These are phyloP conservation scores for Scedosporium minutisporum DNA, from an alignment of 2,329 filamentous ascomycete species.

Conservation along the genomic window DNA sequence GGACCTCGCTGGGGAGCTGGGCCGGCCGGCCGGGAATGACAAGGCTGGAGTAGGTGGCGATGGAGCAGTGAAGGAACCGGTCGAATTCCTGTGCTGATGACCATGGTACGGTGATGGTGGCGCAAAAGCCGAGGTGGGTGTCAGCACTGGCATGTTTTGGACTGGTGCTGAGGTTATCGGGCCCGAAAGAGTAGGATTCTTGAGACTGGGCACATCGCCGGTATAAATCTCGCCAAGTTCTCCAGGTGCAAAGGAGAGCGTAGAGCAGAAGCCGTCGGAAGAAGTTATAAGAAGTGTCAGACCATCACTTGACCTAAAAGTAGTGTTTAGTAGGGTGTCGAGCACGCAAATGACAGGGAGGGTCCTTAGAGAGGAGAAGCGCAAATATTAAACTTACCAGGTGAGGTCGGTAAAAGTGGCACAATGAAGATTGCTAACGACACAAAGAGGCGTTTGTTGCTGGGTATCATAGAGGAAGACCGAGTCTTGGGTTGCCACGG, in stretches of 20 bases:
- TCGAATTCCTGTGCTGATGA: slow-evolving; percentile 49
- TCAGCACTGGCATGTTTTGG: slow-evolving; percentile 61
- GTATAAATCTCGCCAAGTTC: slow-evolving; percentile 79
- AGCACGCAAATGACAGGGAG: background rate
- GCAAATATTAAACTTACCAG: slow-evolving; percentile 53
- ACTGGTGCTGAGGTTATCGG: slow-evolving; percentile 37
- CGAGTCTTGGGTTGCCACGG: slow-evolving; percentile 92
- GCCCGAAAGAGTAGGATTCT: slow-evolving; percentile 29
- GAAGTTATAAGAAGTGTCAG: slow-evolving; percentile 78
- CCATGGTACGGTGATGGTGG: slow-evolving; percentile 49
- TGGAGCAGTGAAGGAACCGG: slow-evolving; percentile 46
- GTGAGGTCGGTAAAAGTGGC: slow-evolving; percentile 94
- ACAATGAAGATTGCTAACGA: slow-evolving; percentile 95
- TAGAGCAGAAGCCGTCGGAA: slow-evolving; percentile 94
- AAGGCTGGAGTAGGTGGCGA: slow-evolving; percentile 45
- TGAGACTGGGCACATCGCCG: slow-evolving; percentile 49
- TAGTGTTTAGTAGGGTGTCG: slow-evolving; percentile 16
- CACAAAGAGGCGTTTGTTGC: slow-evolving; percentile 83
- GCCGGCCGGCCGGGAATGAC: slow-evolving; percentile 53
- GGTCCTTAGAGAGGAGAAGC: background rate
- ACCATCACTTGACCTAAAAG: slow-evolving; percentile 39
- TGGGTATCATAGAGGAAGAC: slow-evolving; percentile 95
- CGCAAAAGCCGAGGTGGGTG: slow-evolving; percentile 55
- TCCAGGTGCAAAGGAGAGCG: slow-evolving; percentile 70
- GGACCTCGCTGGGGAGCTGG: slow-evolving; percentile 72